These are phyloP conservation scores for Calonectria pauciramosa DNA, from an alignment of 2,329 filamentous ascomycete genomes.

Conservation along the genomic window DNA sequence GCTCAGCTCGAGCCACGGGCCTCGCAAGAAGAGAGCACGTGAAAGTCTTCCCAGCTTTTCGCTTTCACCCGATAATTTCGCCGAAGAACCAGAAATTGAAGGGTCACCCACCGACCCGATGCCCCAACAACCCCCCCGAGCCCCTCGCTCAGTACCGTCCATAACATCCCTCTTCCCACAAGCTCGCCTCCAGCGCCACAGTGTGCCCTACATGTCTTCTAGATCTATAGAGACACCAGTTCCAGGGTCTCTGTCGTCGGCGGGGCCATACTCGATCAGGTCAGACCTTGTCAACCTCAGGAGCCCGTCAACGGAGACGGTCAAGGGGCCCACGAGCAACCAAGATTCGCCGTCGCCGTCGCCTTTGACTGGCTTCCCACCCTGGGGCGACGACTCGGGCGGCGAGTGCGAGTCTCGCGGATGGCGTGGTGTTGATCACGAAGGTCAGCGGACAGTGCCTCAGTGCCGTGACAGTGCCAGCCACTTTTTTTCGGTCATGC, in stretches of 20 bases:
- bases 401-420: constrained; percentile 30
- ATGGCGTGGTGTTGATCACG: constrained; percentile 24
- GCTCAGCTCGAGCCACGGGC: neutral
- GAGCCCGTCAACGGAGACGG: constrained; percentile 36
- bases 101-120: neutral
- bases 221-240: neutral
- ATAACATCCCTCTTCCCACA: neutral
- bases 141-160: neutral
- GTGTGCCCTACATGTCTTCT: neutral
- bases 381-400: constrained; percentile 38
- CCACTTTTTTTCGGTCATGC: constrained; percentile 14
- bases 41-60: neutral
- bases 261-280: neutral
- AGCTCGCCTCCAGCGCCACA: neutral
- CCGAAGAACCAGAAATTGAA: neutral
- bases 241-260: neutral
- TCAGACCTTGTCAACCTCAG: constrained; percentile 4
- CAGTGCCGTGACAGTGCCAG: neutral
- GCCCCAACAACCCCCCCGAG: neutral
- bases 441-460: neutral
- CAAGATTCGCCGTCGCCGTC: constrained; percentile 35
- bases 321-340: constrained; percentile 32
- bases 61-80: neutral
- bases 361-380: constrained; percentile 47
- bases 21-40: neutral